A percentile compares a stretch with the other conserved stretches of the same genome.
phyloP scores from a whole-genome alignment of 2,329 filamentous ascomycete genomes.

The Nannizziopsis arthrosporioides region DNA sequence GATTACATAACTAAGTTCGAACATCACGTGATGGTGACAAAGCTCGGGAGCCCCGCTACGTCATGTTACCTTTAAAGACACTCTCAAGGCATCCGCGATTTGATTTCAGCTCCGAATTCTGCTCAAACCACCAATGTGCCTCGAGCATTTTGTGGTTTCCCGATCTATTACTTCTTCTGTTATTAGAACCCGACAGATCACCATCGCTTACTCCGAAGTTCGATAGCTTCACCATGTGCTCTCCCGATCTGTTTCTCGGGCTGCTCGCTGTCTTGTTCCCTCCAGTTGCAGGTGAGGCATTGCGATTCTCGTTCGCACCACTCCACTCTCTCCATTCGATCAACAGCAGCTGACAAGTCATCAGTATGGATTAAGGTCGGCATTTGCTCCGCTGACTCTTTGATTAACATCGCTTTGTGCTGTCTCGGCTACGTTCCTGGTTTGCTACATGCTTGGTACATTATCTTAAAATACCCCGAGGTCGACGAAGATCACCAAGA shows the following conservation, averaged over 20 bases:
- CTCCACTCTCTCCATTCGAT: not conserved
- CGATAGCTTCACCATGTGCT: constrained; percentile 39
- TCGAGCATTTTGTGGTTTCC: no score
- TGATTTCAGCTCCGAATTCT: no score
- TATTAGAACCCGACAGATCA: not conserved
- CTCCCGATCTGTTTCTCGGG: constrained; percentile 50
- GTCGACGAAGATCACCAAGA: constrained; percentile 46
- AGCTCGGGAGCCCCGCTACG: not conserved
- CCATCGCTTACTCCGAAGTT: not conserved
- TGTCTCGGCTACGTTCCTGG: constrained; percentile 69
- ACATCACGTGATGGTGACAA: no score
- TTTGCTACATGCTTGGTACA: constrained; percentile 93
- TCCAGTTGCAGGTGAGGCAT: constrained; percentile 42
- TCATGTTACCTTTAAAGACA: not conserved
- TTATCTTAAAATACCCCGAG: constrained; percentile 84
- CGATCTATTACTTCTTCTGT: no score
- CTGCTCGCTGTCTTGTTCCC: constrained; percentile 52
- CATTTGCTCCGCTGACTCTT: constrained; percentile 77
- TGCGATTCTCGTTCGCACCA: not conserved
- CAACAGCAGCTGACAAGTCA: constrained; percentile 1
- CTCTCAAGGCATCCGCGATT: not conserved
- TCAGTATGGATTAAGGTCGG: constrained; percentile 93
- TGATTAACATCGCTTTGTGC: constrained; percentile 92
- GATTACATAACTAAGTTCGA: no score
- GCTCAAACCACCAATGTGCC: no score